A percentile compares a stretch with the other conserved stretches of the same genome.
Evolutionary conservation across 306 rosid genomes (phyloP).

Genomic region (Trifolium pratense): DNA sequence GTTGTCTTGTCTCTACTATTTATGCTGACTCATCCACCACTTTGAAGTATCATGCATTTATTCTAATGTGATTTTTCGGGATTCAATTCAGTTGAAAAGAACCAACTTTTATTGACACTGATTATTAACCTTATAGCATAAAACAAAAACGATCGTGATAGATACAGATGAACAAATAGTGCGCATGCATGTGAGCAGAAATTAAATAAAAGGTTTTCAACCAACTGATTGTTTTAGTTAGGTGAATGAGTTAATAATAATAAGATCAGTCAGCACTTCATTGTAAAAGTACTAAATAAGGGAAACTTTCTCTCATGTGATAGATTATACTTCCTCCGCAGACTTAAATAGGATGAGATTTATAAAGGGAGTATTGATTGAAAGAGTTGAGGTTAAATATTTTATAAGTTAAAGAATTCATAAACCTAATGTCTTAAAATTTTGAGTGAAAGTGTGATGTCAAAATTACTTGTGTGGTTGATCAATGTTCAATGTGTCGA

Average conservation of each 20-base stretch:
- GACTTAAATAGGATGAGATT: no score
- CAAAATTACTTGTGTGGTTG: no score
- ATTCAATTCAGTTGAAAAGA: slow-evolving; percentile 22
- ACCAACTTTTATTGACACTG: slow-evolving; percentile 27
- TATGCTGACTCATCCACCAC: slow-evolving; percentile 24
- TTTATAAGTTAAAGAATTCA: no score
- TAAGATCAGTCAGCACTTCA: neutral
- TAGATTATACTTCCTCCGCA: no score
- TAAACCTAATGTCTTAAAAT: no score
- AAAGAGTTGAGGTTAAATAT: no score
- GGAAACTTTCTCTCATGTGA: neutral
- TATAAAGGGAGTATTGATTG: no score
- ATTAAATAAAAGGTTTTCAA: neutral
- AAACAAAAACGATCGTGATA: slow-evolving; percentile 25
- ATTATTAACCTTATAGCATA: slow-evolving; percentile 6
- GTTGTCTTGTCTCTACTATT: slow-evolving; percentile 32
- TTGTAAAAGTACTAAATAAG: no score
- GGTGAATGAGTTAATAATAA: neutral
- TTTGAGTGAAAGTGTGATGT: no score
- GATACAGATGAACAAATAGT: slow-evolving; percentile 20
- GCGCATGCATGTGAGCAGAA: neutral
- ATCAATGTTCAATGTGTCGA: no score
- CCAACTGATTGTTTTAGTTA: neutral
- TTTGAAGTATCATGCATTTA: slow-evolving; percentile 6
- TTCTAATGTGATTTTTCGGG: slow-evolving; percentile 35